Base-by-base conservation (phyloP, 108 stramenopile species). In the Skeletonema menzelii region DNA sequence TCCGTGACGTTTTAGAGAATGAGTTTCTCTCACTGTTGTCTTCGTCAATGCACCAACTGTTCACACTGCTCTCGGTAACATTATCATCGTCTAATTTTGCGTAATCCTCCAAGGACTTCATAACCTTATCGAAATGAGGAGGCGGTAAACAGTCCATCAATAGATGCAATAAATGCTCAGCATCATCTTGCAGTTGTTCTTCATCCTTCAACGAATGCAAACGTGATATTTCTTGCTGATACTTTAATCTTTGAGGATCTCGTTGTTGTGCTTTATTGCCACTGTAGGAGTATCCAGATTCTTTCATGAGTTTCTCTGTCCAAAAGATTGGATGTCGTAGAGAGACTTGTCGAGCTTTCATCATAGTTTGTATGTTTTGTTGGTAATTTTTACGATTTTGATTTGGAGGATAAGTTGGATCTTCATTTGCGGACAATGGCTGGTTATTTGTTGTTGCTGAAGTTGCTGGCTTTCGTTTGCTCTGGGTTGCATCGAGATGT, bases 321-420 rank as follows among this genome's bases (percentile, higher is more conserved):
- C 75, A 73, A 73, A 72, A 72, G 46, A 73, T 61, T 2, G 71
- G 76, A 56, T 74, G 38, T 3, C 28, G 30, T 2, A 78, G 35
- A 10, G 72, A 66, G n/a, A 73, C 72, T 46, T 77, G 56, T 26
- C 81, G 71, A 22, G 81, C 81, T 32, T 67, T 62, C 7, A 61
- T 49, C 22, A 82, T 22, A 13, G 27, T 67, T 24, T 64, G 56
- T n/a, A 78, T 8, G 56, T 78, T 31, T 28, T 67, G 40, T 32
- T 73, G 42, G 11, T 60, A 72, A 0, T 73, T 27, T 30, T 32
- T 46, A 22, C 81, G 76, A 46, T 82, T 82, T 46, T 49, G 65
- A 69, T 82, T 82, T 12, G 76, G 76, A 34, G 81, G 81, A 63
- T 73, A 82, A 17, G 72, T 82, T 22, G 63, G 58, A 73, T 82